These are phyloP conservation scores for Hortiboletus flavorubellus DNA, from an alignment of 768 basidiomycete species.

Conservation along the genomic window DNA sequence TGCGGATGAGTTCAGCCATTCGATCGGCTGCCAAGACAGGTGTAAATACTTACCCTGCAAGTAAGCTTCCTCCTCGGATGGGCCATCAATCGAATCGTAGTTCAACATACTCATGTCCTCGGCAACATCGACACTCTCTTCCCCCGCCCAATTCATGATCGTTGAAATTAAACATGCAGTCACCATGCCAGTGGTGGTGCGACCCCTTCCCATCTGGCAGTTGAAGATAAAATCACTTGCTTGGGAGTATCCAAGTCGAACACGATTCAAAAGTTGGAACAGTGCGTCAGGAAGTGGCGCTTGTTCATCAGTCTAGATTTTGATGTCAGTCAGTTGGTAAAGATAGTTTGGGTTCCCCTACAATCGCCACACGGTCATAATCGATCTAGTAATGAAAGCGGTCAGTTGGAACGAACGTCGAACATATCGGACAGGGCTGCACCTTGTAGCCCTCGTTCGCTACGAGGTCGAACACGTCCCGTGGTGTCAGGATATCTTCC, in stretches of 20 bases:
- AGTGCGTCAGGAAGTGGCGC: slow-evolving; percentile 90
- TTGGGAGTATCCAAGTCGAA: slow-evolving; percentile 52
- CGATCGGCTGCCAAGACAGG: neutral
- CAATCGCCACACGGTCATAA: slow-evolving; percentile 87
- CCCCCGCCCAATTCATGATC: slow-evolving; percentile 54
- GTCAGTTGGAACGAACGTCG: slow-evolving; percentile 3
- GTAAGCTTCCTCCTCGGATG: slow-evolving; percentile 86
- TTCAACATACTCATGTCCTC: slow-evolving; percentile 38
- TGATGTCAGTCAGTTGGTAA: slow-evolving; percentile 3
- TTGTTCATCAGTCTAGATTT: slow-evolving; percentile 88
- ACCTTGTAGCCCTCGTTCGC: slow-evolving; percentile 72
- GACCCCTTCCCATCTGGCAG: slow-evolving; percentile 92
- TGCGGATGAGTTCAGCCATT: slow-evolving; percentile 28
- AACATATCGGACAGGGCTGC: neutral
- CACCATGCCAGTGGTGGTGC: slow-evolving; percentile 97
- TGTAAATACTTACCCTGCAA: slow-evolving; percentile 57
- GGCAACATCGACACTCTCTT: slow-evolving; percentile 38
- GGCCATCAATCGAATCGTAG: slow-evolving; percentile 75
- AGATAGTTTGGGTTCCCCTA: slow-evolving; percentile 35
- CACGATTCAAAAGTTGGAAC: slow-evolving; percentile 70
- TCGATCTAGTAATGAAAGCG: slow-evolving; percentile 52
- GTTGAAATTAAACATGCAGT: slow-evolving; percentile 84
- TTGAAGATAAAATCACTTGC: slow-evolving; percentile 89
- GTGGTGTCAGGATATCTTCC: slow-evolving; percentile 82
- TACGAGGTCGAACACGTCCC: slow-evolving; percentile 77